Percentiles rank a stretch among this genome's conserved stretches.
phyloP scores from a whole-genome alignment of 352 stramenopile species.

The Peronospora belbahrii region DNA sequence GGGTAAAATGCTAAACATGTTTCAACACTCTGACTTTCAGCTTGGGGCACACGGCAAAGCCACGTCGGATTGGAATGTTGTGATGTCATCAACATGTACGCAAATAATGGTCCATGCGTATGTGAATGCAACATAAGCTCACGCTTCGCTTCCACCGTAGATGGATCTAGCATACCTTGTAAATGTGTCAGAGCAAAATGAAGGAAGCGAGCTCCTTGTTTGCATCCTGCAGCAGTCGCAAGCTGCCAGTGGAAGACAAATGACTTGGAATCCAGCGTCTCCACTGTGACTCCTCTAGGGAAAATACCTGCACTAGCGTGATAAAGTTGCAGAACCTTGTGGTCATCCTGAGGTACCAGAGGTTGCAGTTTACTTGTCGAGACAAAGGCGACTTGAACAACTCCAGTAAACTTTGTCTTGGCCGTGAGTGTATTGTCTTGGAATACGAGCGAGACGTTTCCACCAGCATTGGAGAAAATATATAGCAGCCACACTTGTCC shows the following conservation, averaged over 20 bases:
- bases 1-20: constrained; percentile 47
- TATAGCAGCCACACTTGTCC: constrained; percentile 66
- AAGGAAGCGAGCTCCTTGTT: constrained; percentile 32
- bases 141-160: constrained; percentile 28
- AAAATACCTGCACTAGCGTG: constrained; percentile 50
- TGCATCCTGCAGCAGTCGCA: constrained; percentile 15
- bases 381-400: constrained; percentile 62
- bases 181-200: constrained; percentile 68
- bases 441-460: constrained; percentile 27
- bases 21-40: constrained; percentile 36
- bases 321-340: constrained; percentile 51
- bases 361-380: constrained; percentile 28
- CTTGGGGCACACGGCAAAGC: constrained; percentile 38
- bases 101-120: constrained; percentile 59
- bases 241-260: constrained; percentile 65
- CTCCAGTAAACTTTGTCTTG: constrained; percentile 40
- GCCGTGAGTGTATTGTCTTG: constrained; percentile 48
- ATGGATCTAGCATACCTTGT: constrained; percentile 41
- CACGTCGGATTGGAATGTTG: constrained; percentile 26
- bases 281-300: constrained; percentile 14
- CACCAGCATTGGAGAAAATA: constrained; percentile 33
- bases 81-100: constrained; percentile 30
- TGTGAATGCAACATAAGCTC: constrained; percentile 65
- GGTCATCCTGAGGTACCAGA: constrained; percentile 17
- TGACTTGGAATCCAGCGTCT: constrained; percentile 25